These are phyloP conservation scores for Ustilago tritici DNA, from an alignment of 1,284 basidiomycete species.

Conservation along the genomic window DNA sequence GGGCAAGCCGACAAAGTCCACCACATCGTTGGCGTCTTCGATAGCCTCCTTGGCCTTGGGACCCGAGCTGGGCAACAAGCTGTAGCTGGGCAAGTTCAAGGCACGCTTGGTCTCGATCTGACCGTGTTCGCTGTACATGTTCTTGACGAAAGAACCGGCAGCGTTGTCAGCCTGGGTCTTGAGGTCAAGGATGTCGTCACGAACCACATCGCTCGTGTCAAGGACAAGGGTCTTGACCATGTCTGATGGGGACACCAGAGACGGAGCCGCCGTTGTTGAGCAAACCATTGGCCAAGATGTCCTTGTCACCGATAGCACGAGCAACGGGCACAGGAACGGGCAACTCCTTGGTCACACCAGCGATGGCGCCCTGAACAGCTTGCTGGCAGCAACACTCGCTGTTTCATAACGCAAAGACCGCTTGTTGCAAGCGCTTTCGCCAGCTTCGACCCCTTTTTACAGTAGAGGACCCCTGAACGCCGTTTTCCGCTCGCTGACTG, in stretches of 20 bases:
- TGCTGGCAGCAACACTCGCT: slow-evolving; percentile 13
- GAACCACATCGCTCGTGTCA: slow-evolving; percentile 25
- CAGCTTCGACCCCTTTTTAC: neutral
- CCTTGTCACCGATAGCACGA: neutral
- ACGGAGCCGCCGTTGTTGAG: slow-evolving; percentile 18
- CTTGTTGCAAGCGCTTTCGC: neutral
- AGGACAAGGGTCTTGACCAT: slow-evolving; percentile 30
- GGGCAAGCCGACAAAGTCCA: slow-evolving; percentile 25
- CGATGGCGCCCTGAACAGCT: slow-evolving; percentile 12
- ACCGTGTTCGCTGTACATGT: slow-evolving; percentile 40
- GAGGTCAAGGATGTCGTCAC: slow-evolving; percentile 29
- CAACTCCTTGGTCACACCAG: slow-evolving; percentile 12
- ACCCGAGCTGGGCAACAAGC: slow-evolving; percentile 34
- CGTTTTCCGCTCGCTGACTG: neutral
- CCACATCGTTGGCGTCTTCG: slow-evolving; percentile 15
- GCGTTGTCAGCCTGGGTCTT: slow-evolving; percentile 27
- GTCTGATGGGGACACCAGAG: slow-evolving; percentile 26
- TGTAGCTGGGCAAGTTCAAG: slow-evolving; percentile 22
- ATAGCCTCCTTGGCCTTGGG: slow-evolving; percentile 26
- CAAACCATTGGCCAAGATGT: slow-evolving; percentile 11
- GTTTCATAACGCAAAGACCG: neutral
- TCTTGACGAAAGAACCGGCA: slow-evolving; percentile 41
- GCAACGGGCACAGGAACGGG: slow-evolving; percentile 14
- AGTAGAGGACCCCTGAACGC: neutral
- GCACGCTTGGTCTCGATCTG: slow-evolving; percentile 24